Base-by-base conservation (phyloP, 1,139 yeast genomes). In the Hyphopichia buzzinii region DNA sequence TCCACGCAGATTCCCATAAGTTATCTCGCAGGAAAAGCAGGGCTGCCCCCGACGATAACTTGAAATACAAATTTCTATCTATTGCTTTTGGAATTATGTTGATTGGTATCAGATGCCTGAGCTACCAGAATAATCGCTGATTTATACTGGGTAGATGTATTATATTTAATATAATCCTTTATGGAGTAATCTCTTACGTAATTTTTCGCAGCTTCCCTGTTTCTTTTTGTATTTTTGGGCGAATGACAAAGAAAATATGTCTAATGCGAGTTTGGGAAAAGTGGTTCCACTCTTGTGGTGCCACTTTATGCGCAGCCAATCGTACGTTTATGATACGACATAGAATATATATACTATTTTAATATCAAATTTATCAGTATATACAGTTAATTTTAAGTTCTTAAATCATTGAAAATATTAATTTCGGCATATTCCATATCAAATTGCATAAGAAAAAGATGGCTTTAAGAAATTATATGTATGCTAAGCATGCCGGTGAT, bases 11-110 rank as follows among this genome's bases (percentile, higher is more conserved):
- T 19, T 6, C 23, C 23, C 23, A 19, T 10, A 19, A 19, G 23
- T 19, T 19, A 10, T 19, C 23, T 6, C 23, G 23, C 6, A 19
- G 10, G 10, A 19, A 19, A 10, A 19, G 23, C 23, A 6, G 23
- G 23, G 23, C 23, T 19, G 23, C 23, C 10, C 23, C 64, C 23
- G 76, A 70, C 40, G 76, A 71, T 46, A 55, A 60, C 19, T 55
- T 71, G 42, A 68, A 64, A 50, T 64, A 67, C 46, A 72, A 69
- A 49, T 71, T 71, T 41, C 54, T 71, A 33, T 63, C 73, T 27
- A 63, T 71, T 33, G 72, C 74, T 6, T 52, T 71, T 33, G 76
- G 75, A 21, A 70, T 71, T 6, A 55, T 67, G 42, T 65, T 71
- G 28, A 54, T 71, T 34, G 75, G 74, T 2, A 52, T 69, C 34